Evolutionary conservation across 169 alveolate species (phyloP).

Genomic region (Babesia gibsoni): DNA sequence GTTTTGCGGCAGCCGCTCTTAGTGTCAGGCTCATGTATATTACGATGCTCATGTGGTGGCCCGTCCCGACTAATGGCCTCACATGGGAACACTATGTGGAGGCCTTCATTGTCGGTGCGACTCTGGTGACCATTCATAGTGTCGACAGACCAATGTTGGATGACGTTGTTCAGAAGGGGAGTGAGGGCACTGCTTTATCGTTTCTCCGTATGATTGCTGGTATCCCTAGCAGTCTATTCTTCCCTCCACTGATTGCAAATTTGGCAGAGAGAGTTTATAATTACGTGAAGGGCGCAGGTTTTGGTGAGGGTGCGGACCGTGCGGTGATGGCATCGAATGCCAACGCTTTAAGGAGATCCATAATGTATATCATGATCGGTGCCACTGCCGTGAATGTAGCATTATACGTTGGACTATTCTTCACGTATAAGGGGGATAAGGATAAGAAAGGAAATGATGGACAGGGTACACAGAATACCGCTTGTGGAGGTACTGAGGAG

Average conservation of each 20-base stretch:
- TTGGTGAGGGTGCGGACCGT: no score
- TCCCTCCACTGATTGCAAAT: constrained; percentile 86
- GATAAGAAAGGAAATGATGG: no score
- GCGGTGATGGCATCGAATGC: no score
- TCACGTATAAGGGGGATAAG: no score
- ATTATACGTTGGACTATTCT: no score
- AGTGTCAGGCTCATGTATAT: constrained; percentile 68
- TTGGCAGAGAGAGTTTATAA: constrained; percentile 84
- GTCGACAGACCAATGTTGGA: constrained; percentile 86
- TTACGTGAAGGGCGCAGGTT: no score
- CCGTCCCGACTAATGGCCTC: constrained; percentile 60
- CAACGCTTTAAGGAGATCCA: no score
- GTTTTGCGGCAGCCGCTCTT: constrained; percentile 76
- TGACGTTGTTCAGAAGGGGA: constrained; percentile 85
- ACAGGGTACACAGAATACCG: no score
- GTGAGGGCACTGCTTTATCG: constrained; percentile 83
- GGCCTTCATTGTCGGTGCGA: constrained; percentile 80
- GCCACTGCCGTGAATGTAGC: no score
- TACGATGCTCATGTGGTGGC: constrained; percentile 68
- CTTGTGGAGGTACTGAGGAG: no score
- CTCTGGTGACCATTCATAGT: constrained; percentile 87
- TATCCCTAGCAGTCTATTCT: constrained; percentile 79
- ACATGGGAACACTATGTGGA: constrained; percentile 47
- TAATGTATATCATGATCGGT: no score
- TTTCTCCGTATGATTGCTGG: constrained; percentile 84